Base-by-base conservation (phyloP, 768 basidiomycete species). In the Daedaleopsis sinensis region DNA sequence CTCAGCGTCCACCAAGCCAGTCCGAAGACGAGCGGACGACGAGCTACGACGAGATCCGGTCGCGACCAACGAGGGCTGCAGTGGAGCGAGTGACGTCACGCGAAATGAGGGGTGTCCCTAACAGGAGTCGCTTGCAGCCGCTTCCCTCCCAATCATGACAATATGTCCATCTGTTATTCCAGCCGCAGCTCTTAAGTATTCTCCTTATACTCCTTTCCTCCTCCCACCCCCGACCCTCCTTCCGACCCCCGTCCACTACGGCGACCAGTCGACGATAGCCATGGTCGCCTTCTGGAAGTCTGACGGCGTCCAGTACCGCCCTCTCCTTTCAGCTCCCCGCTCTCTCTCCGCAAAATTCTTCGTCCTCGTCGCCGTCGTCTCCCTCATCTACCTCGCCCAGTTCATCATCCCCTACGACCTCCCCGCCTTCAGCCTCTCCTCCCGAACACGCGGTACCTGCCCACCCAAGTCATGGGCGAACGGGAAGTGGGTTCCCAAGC, bases 401-500 rank as follows among this genome's bases (percentile, higher is more conserved):
- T 55, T 47, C 57, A 39, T 59, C 50, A 48, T 63, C 23, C 62
- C 62, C 35, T 58, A 51, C n/a, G 8, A 38, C 19, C 39, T 61
- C 50, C 23, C 56, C 36, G 52, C 61, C 52, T 61, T 54, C 38
- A 43, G 46, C n/a, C 37, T 55, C 37, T 49, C 53, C 24, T 43
- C 56, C 4, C 52, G 57, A 7, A 3, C 44, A 51, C 57, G 62
- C 58, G 23, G 65, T 64, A 57, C 71, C 36, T 80, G 79, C 57
- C 53, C 76, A 0, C 77, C 79, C 2, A 68, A 71, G 12, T 67
- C 68, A 0, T 80, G 73, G 70, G 67, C 77, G 6, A 53, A 61
- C 13, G 79, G 79, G 2, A 42, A 70, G 15, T 86, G 85, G 85
- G 67, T 68, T 16, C 71, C 76, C 35, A 75, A 70, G n/a, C 72